Evolutionary conservation across 345 rosid species (phyloP), one percentile per base, ranked within the genome.

Genomic region (Pistacia atlantica): DNA sequence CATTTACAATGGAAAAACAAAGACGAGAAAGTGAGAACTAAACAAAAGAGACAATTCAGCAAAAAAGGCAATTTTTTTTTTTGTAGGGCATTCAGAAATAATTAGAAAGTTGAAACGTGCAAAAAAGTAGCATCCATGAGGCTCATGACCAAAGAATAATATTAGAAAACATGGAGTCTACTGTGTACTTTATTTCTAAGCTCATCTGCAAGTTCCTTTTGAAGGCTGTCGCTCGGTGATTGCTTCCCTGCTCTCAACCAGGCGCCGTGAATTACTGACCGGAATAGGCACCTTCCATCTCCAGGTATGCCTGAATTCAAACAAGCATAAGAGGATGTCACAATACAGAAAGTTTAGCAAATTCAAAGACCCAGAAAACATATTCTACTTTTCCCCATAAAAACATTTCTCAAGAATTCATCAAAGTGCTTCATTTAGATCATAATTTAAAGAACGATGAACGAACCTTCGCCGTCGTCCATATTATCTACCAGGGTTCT

Each of bases 251-350:
- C 65, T 80, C 87, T 77, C 64, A 85, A 82, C 77, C 82, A 84
- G 52, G 83, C 87, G 8, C 92, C 95, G 46, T 86, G 91, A 33
- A 85, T 82, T 65, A 89, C 90, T 1, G 95, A 91, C 68, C 92
- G 88, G 63, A 91, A 91, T 85, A 91, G 79, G 75, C 95, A 91
- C 74, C 95, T 89, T 35, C 92, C 92, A 75, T 89, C 95, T 62
- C 95, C 92, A 2, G 90, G 82, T 71, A 91, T 83, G 52, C 89
- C 95, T 89, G 80, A 35, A 61, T 78, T 74, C 42, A 56, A 28
- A 5, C 45, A 63, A 38, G 25, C 61, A 65, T 65, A 46, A 11
- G 11, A 51, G 13, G 67, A 77, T 46, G 45, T 75, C 65, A 58
- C 9, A 28, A 67, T 38, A 51, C 57, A n/a, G 25, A 52, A 65